phyloP scores from a whole-genome alignment of 805 yeast species.

The Monosporozyma aerobia region DNA sequence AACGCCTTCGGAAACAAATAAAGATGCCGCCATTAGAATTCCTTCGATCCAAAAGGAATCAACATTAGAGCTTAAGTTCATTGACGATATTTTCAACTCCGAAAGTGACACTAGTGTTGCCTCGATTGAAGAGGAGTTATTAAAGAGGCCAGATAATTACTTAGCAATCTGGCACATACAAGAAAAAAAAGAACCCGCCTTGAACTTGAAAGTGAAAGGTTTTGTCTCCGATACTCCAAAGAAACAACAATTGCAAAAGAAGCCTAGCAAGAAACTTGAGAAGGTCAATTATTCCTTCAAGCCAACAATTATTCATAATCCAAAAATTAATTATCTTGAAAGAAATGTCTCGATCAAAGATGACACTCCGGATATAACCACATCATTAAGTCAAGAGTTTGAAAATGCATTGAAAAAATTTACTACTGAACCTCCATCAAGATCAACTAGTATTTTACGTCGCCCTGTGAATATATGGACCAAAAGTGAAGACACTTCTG shows the following conservation, averaged over 20 bases:
- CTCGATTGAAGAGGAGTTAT: conserved; percentile 11
- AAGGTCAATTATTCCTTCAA: conserved; percentile 5
- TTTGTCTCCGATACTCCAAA: background rate
- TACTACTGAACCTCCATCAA: conserved; percentile 1
- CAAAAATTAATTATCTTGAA: conserved; percentile 4
- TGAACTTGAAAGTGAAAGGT: background rate
- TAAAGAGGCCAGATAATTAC: conserved; percentile 16
- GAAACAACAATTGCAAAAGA: background rate
- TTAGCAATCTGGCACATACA: conserved; percentile 28
- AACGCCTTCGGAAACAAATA: background rate
- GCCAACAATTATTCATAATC: conserved; percentile 8
- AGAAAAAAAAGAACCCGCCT: conserved; percentile 7
- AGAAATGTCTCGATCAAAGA: background rate
- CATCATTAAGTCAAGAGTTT: conserved; percentile 8
- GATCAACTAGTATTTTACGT: background rate
- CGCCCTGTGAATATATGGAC: conserved; percentile 7
- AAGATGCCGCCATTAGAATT: conserved; percentile 1
- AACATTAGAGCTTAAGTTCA: conserved; percentile 13
- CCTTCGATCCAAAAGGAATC: conserved; percentile 10
- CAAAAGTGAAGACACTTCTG: background rate
- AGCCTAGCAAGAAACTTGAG: background rate
- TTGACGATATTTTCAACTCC: conserved; percentile 21
- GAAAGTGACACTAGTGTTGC: conserved; percentile 20
- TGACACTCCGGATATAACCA: background rate
- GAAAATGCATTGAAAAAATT: conserved; percentile 4